phyloP scores from a whole-genome alignment of 2,329 filamentous ascomycete genomes.

The Botrytis elliptica region DNA sequence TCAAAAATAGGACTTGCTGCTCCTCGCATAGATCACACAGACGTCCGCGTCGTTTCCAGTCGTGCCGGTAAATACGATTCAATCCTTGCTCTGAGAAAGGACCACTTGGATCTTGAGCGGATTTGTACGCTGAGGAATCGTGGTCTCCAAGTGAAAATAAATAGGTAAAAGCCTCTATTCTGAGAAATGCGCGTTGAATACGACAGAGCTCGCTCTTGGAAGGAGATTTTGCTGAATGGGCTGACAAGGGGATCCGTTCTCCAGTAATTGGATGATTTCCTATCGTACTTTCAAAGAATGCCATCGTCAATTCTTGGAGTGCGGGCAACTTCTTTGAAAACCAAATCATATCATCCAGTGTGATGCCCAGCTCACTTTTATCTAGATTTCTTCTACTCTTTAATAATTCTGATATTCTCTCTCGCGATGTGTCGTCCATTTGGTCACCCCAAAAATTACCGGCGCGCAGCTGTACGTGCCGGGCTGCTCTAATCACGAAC shows the following conservation, averaged over 20 bases:
- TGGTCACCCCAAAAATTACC: fast-evolving
- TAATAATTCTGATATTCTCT: neutral
- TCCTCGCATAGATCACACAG: neutral
- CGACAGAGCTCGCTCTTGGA: neutral
- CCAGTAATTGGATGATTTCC: neutral
- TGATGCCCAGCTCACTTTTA: neutral
- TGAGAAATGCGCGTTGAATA: neutral
- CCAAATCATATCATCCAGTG: neutral
- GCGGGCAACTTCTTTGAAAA: neutral
- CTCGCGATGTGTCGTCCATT: neutral
- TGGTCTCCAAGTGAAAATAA: neutral
- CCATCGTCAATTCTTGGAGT: neutral
- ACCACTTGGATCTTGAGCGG: neutral
- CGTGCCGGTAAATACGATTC: neutral
- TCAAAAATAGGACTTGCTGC: neutral
- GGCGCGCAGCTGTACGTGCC: neutral
- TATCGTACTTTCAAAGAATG: neutral
- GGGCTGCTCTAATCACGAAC: neutral
- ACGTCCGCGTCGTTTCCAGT: neutral
- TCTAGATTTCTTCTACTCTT: neutral
- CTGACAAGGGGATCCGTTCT: neutral
- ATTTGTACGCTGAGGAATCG: neutral
- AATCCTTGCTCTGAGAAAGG: neutral
- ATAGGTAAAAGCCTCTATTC: neutral
- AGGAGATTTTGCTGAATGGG: neutral